These are phyloP conservation scores for Keqinozyma sinolaborantium DNA, from an alignment of 1,139 yeast species.

Conservation along the genomic window DNA sequence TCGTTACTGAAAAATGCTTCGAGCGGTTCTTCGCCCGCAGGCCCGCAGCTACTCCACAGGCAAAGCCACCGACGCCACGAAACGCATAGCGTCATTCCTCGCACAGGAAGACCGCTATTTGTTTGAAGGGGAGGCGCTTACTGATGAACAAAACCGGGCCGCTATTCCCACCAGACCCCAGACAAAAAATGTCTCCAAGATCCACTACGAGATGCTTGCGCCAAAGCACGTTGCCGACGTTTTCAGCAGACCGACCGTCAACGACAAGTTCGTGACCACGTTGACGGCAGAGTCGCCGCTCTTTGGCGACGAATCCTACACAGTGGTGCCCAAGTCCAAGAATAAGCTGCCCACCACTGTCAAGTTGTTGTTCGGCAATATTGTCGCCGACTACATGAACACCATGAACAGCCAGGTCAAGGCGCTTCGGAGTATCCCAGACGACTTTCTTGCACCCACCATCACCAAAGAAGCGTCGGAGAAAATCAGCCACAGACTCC, in stretches of 20 bases:
- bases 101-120: slow-evolving; percentile 28
- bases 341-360: slow-evolving; percentile 11
- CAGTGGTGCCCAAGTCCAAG: slow-evolving; percentile 17
- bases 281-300: slow-evolving; percentile 27
- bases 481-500: neutral
- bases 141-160: slow-evolving; percentile 26
- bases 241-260: slow-evolving; percentile 21
- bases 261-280: slow-evolving; percentile 28
- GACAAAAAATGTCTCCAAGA: slow-evolving; percentile 13
- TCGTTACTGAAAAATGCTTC: too few species aligned
- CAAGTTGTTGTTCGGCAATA: slow-evolving; percentile 25
- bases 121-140: slow-evolving; percentile 31
- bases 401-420: slow-evolving; percentile 21
- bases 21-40: too few species aligned
- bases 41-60: neutral
- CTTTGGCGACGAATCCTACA: slow-evolving; percentile 23
- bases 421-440: slow-evolving; percentile 8
- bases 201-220: slow-evolving; percentile 27
- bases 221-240: slow-evolving; percentile 37
- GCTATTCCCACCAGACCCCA: slow-evolving; percentile 33
- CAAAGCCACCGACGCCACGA: neutral
- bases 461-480: slow-evolving; percentile 5
- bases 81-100: slow-evolving; percentile 13
- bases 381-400: slow-evolving; percentile 28
- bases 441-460: slow-evolving; percentile 5